These are phyloP conservation scores for Plasmodium sp. DNA, from an alignment of 169 alveolate genomes.

Conservation along the genomic window DNA sequence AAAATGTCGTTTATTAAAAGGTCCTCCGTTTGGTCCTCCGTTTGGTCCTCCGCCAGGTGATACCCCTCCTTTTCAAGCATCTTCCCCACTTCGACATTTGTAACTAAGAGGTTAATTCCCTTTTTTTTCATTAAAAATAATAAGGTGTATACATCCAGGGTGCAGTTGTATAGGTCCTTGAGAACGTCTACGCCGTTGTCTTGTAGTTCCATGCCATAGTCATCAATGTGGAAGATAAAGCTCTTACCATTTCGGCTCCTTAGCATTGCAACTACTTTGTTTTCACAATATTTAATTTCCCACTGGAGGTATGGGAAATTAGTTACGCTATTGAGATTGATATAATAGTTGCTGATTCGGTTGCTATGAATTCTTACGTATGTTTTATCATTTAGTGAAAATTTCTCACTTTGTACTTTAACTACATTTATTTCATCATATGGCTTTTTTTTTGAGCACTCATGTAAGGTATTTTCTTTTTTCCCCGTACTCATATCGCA, in stretches of 20 bases:
- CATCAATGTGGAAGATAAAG: slow-evolving; percentile 50
- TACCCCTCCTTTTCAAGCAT: neutral
- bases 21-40: slow-evolving; percentile 30
- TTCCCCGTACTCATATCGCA: neutral
- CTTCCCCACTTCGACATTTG: slow-evolving; percentile 40
- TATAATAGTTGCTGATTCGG: slow-evolving; percentile 34
- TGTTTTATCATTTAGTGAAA: slow-evolving; percentile 21
- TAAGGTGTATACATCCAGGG: slow-evolving; percentile 31
- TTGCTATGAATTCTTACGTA: slow-evolving; percentile 51
- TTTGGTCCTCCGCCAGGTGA: slow-evolving; percentile 2
- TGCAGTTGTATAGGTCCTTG: slow-evolving; percentile 30
- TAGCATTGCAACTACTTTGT: slow-evolving; percentile 26
- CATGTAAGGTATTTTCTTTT: neutral
- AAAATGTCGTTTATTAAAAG: slow-evolving; percentile 64
- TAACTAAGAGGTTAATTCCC: slow-evolving; percentile 51
- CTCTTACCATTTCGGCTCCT: slow-evolving; percentile 10
- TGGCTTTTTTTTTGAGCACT: neutral
- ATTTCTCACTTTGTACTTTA: slow-evolving; percentile 7
- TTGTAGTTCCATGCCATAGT: slow-evolving; percentile 31
- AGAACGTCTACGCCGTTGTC: slow-evolving; percentile 51
- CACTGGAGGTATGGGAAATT: slow-evolving; percentile 36
- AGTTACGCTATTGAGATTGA: slow-evolving; percentile 24
- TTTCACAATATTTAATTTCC: slow-evolving; percentile 41
- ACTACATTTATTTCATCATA: slow-evolving; percentile 44
- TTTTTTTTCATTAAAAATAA: slow-evolving; percentile 63